Conservation (phyloP, 2,329 filamentous ascomycete species). For the Fusarium nodosum region DNA sequence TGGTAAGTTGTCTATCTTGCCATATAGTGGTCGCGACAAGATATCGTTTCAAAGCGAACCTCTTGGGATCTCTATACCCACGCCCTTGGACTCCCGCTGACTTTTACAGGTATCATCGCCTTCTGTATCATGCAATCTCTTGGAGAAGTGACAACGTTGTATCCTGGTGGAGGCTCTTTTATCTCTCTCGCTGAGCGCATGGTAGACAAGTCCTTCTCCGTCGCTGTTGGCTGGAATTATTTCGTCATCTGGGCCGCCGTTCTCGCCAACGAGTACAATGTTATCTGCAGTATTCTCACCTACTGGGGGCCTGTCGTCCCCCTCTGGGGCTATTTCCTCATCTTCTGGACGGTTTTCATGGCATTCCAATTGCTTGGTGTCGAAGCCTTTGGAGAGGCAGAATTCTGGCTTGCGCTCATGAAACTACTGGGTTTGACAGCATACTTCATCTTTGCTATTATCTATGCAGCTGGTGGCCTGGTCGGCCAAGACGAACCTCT, state of each 20-base stretch:
- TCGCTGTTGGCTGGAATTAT: constrained; percentile 79
- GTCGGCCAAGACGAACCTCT: constrained; percentile 69
- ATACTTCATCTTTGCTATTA: constrained; percentile 80
- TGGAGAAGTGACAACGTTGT: constrained; percentile 80
- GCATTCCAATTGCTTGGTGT: constrained; percentile 79
- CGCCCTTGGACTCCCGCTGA: constrained; percentile 30
- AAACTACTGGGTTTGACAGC: constrained; percentile 78
- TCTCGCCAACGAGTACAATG: constrained; percentile 79
- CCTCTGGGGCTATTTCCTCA: constrained; percentile 76
- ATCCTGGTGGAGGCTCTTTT: constrained; percentile 78
- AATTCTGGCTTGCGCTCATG: constrained; percentile 82
- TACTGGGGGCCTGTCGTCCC: constrained; percentile 74
- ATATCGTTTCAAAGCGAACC: not conserved
- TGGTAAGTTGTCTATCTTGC: constrained; percentile 53
- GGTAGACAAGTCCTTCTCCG: constrained; percentile 77
- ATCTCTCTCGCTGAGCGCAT: constrained; percentile 78
- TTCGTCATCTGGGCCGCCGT: constrained; percentile 77
- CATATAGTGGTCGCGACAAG: not conserved
- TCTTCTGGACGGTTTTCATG: constrained; percentile 81
- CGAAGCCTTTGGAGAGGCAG: constrained; percentile 81
- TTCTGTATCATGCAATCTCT: constrained; percentile 78
- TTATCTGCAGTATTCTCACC: constrained; percentile 73
- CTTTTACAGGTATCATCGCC: constrained; percentile 67
- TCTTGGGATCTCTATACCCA: not conserved
- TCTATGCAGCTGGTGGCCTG: constrained; percentile 78